Conservation (phyloP, 140 eudicot genomes). For the Flaveria floridana region DNA sequence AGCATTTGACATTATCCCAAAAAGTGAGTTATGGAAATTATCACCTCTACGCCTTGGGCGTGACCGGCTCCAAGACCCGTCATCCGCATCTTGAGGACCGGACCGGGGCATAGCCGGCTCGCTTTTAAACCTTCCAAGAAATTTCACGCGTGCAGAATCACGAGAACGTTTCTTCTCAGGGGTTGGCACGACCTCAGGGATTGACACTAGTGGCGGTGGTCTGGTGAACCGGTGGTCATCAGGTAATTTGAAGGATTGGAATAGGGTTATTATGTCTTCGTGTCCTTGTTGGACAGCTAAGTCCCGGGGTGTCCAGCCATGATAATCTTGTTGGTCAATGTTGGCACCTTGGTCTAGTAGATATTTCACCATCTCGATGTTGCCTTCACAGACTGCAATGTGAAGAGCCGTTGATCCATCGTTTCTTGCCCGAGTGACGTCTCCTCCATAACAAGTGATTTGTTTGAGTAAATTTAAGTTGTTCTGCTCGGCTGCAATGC, state of each 20-base stretch:
- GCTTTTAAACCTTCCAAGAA: conserved; percentile 62
- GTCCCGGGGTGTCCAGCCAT: conserved; percentile 75
- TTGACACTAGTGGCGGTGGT: conserved; percentile 31
- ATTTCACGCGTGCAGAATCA: conserved; percentile 37
- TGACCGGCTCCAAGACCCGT: conserved; percentile 41
- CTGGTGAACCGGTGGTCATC: conserved; percentile 26
- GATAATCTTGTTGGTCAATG: conserved; percentile 48
- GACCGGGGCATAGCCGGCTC: conserved; percentile 54
- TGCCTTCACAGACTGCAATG: conserved; percentile 80
- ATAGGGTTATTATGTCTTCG: conserved; percentile 62
- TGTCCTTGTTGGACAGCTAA: conserved; percentile 98
- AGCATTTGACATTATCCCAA: conserved; percentile 80
- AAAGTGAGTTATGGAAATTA: conserved; percentile 68
- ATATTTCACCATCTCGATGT: conserved; percentile 57
- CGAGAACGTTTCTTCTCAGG: conserved; percentile 45
- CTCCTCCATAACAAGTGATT: conserved; percentile 56
- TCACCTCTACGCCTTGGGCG: conserved; percentile 53
- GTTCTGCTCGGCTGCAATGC: conserved; percentile 74
- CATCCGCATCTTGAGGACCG: conserved; percentile 32
- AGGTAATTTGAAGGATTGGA: conserved; percentile 36
- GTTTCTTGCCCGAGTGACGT: conserved; percentile 48
- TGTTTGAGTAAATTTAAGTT: conserved; percentile 54
- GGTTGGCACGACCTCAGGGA: conserved; percentile 39
- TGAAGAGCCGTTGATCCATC: conserved; percentile 82
- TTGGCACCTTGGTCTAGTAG: conserved; percentile 63